Base-by-base conservation (phyloP, 441 rosid genomes). In the Erysimum cheiri region DNA sequence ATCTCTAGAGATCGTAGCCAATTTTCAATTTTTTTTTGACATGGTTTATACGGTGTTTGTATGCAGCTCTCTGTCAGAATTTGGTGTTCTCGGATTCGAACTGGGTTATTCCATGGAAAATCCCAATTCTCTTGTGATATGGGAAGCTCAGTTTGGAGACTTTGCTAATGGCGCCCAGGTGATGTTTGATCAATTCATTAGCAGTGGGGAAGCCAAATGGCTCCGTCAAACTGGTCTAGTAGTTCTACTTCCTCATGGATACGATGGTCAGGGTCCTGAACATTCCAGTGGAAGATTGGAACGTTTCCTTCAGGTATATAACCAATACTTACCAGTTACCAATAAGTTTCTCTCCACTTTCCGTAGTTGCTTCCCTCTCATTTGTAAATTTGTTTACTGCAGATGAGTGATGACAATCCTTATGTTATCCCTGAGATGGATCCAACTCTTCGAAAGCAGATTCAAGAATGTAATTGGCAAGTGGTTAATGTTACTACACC, bases 141-240 rank as follows among this genome's bases (percentile, higher is more conserved):
- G 97, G 98, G 98, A 94, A 74, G 98, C 97, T 77, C 98, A 92
- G 33, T 94, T 94, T 77, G 98, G 98, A 54, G 98, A 94, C 77
- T 94, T 94, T 78, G 53, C 97, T 31, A 91, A 90, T 81, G 97
- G 98, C 7, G 93, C 96, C 62, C 97, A 94, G 62, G 98, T 94
- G 47, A 88, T 94, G 74, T 94, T 88, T 80, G 97, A 91, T 72
- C 98, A 94, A 82, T 94, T 94, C 77, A 48, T 93, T 49, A 89
- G 96, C 74, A 87, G 96, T 68, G 98, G 98, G 17, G 98, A 93
- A 76, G 81, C 97, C 13, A 93, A 94, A 64, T 94, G 98, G 98
- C 77, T 94, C 61, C 92, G 98, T 48, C 98, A 91, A 66, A 86
- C 86, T 6, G 98, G 98, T 37, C 89, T 94, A 63, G 97, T 89